Percentiles rank a stretch among this genome's conserved stretches.
These are phyloP conservation scores for Debaryomyces psychrophilus DNA, from an alignment of 1,139 yeast species.

Conservation along the genomic window DNA sequence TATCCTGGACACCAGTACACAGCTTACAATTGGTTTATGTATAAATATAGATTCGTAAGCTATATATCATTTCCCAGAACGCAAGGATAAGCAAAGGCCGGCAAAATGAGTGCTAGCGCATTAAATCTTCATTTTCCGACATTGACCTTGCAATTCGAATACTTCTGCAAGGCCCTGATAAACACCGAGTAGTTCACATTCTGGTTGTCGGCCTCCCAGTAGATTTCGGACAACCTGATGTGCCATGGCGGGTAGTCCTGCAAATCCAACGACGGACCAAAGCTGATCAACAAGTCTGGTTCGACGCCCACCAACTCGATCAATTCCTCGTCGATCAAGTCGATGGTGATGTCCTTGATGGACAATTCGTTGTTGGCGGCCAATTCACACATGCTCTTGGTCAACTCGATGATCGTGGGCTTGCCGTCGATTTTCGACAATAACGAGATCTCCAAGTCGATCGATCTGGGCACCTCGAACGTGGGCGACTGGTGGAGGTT, in stretches of 20 bases:
- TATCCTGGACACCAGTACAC: too few relatives aligned
- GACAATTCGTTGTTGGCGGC: slow-evolving; percentile 64
- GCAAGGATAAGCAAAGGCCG: slow-evolving; percentile 1
- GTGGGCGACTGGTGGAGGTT: slow-evolving; percentile 26
- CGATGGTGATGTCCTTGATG: slow-evolving; percentile 71
- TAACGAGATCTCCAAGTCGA: slow-evolving; percentile 65
- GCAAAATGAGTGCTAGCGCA: not conserved
- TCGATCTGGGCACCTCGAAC: slow-evolving; percentile 21
- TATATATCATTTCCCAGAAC: slow-evolving; percentile 1
- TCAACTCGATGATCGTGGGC: slow-evolving; percentile 83
- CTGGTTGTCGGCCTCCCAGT: slow-evolving; percentile 84
- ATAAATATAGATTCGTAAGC: not conserved
- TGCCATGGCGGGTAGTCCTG: slow-evolving; percentile 99
- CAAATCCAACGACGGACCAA: slow-evolving; percentile 83
- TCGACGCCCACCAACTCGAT: slow-evolving; percentile 80
- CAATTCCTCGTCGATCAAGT: slow-evolving; percentile 74
- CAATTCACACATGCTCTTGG: slow-evolving; percentile 82
- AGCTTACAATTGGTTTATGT: not conserved
- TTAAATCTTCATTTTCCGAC: slow-evolving; percentile 62
- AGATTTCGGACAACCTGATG: slow-evolving; percentile 83
- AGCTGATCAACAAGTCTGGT: slow-evolving; percentile 83
- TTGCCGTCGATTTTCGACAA: slow-evolving; percentile 84
- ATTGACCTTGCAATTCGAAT: slow-evolving; percentile 79
- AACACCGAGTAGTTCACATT: slow-evolving; percentile 84
- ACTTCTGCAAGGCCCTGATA: slow-evolving; percentile 78